A percentile compares a stretch with the other conserved stretches of the same genome.
phyloP scores from a whole-genome alignment of 2,329 filamentous ascomycete species.

The Meredithiella fracta region DNA sequence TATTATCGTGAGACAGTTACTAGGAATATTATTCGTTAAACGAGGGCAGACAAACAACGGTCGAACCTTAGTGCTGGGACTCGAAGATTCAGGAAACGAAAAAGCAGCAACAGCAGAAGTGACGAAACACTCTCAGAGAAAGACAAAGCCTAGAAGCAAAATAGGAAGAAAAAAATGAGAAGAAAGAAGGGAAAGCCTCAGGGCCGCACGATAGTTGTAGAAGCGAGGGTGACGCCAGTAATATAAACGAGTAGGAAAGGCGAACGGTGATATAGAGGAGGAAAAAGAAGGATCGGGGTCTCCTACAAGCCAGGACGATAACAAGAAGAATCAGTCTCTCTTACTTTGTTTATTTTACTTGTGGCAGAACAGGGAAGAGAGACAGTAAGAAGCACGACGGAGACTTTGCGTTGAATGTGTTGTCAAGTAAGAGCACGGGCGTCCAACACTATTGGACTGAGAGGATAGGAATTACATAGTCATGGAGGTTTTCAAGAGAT shows the following conservation, averaged over 20 bases:
- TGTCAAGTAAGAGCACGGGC: no score
- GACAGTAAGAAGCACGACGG: no score
- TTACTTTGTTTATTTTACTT: no score
- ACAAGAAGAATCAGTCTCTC: neutral
- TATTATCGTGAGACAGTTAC: neutral
- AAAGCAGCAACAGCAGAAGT: neutral
- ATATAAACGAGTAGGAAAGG: neutral
- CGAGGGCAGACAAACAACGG: neutral
- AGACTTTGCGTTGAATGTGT: no score
- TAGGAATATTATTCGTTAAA: neutral
- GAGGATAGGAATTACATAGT: no score
- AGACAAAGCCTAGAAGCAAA: constrained; percentile 16
- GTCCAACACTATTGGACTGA: no score
- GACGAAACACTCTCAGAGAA: neutral
- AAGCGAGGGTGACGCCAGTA: neutral
- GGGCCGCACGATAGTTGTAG: constrained; percentile 14
- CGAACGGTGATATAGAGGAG: neutral
- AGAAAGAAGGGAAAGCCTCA: constrained; percentile 9
- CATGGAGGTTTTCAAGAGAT: neutral
- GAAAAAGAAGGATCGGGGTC: neutral
- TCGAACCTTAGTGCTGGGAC: neutral
- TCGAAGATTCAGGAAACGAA: neutral
- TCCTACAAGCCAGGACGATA: no score
- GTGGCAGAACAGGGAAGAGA: no score
- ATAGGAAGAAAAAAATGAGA: constrained; percentile 16